Evolutionary conservation across 768 basidiomycete species (phyloP).

Genomic region (Russula sp.): DNA sequence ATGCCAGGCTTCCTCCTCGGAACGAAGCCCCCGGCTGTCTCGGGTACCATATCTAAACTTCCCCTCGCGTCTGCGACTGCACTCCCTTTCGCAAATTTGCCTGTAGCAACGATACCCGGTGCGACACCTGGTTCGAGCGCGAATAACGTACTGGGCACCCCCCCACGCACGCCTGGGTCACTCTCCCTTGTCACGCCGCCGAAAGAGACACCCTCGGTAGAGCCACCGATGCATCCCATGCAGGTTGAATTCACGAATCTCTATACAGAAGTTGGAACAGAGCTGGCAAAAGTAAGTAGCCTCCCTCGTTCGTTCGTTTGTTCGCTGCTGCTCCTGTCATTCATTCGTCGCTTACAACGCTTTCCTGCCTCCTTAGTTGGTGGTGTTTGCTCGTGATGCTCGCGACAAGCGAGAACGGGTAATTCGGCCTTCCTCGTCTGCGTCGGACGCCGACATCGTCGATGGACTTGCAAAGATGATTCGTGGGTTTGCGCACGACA

Average conservation of each 20-base stretch:
- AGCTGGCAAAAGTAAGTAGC: constrained; percentile 52
- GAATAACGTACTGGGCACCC: neutral
- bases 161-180: neutral
- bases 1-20: neutral
- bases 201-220: constrained; percentile 3
- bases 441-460: constrained; percentile 46
- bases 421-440: neutral
- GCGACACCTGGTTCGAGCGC: neutral
- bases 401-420: constrained; percentile 30
- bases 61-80: constrained; percentile 9
- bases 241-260: constrained; percentile 55
- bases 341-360: neutral
- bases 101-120: neutral
- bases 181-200: constrained; percentile 3
- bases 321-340: neutral
- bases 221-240: constrained; percentile 53
- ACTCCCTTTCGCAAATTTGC: constrained; percentile 12
- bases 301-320: neutral
- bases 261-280: constrained; percentile 38
- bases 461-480: constrained; percentile 44
- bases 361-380: constrained; percentile 35
- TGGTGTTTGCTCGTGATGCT: constrained; percentile 33
- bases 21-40: neutral
- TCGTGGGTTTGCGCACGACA: constrained; percentile 41
- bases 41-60: neutral